Evolutionary conservation across 192 early-diverging fungal species (phyloP).

Genomic region (Haplosporangium gracile): DNA sequence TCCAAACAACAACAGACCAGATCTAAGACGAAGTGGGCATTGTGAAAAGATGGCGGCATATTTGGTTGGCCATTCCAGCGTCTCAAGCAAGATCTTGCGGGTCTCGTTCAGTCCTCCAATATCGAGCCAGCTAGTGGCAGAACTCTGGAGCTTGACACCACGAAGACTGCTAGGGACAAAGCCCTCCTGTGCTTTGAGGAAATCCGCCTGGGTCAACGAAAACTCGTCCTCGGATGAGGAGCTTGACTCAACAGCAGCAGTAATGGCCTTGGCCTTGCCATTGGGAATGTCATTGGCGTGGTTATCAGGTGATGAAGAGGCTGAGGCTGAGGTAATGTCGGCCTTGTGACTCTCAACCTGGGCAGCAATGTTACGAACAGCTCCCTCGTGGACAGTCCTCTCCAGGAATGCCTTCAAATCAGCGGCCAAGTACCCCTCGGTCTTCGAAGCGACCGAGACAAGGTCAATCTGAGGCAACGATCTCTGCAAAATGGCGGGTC

Average conservation of each 20-base stretch:
- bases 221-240: constrained; percentile 45
- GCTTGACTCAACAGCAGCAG: neutral
- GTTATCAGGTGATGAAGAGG: neutral
- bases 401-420: constrained; percentile 86
- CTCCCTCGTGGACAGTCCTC: constrained; percentile 84
- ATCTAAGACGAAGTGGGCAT: constrained; percentile 90
- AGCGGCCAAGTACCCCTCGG: constrained; percentile 90
- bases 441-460: constrained; percentile 77
- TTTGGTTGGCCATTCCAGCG: constrained; percentile 94
- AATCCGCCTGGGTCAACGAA: constrained; percentile 72
- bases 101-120: constrained; percentile 91
- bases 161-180: constrained; percentile 87
- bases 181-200: constrained; percentile 78
- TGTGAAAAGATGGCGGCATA: constrained; percentile 93
- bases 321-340: constrained; percentile 14
- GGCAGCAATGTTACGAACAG: constrained; percentile 72
- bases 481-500: constrained; percentile 59
- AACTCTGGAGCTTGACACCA: constrained; percentile 82
- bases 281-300: neutral
- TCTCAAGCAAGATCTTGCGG: constrained; percentile 86
- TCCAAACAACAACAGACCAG: constrained; percentile 95
- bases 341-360: constrained; percentile 27
- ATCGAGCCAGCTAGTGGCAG: constrained; percentile 85
- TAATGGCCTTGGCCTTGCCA: neutral
- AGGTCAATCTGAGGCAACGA: constrained; percentile 75